Evolutionary conservation across 345 rosid species (phyloP).

Genomic region (Sonneratia alba): DNA sequence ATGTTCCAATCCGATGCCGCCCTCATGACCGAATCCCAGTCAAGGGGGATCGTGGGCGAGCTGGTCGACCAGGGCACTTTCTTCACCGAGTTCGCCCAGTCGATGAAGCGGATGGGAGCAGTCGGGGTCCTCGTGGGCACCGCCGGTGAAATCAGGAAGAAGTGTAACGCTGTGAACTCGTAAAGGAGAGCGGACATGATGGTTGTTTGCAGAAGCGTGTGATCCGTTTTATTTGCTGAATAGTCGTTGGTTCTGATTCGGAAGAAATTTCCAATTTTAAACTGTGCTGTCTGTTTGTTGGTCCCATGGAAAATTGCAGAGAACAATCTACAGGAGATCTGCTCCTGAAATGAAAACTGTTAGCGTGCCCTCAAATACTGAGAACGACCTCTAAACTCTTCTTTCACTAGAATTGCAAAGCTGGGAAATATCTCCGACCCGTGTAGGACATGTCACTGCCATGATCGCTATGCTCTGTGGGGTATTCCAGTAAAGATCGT

Average conservation of each 20-base stretch:
- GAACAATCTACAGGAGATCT: too few relatives aligned
- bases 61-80: neutral
- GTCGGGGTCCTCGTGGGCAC: slow-evolving; percentile 8
- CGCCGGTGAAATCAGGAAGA: slow-evolving; percentile 6
- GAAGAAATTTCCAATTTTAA: neutral
- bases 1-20: slow-evolving; percentile 25
- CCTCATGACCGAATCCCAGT: slow-evolving; percentile 13
- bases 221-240: neutral
- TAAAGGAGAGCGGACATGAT: neutral
- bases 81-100: slow-evolving; percentile 9
- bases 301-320: too few relatives aligned
- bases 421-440: too few relatives aligned
- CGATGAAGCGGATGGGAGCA: slow-evolving; percentile 10
- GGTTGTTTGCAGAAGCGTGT: neutral
- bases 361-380: too few relatives aligned
- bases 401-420: too few relatives aligned
- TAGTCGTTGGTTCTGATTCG: neutral
- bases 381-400: too few relatives aligned
- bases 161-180: slow-evolving; percentile 6
- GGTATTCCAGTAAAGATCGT: too few relatives aligned
- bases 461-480: too few relatives aligned
- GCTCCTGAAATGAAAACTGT: too few relatives aligned
- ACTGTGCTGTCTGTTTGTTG: too few relatives aligned
- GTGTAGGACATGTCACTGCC: too few relatives aligned
- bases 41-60: slow-evolving; percentile 15